Conservation (phyloP, 257 asterid genomes). For the Lavandula angustifolia region DNA sequence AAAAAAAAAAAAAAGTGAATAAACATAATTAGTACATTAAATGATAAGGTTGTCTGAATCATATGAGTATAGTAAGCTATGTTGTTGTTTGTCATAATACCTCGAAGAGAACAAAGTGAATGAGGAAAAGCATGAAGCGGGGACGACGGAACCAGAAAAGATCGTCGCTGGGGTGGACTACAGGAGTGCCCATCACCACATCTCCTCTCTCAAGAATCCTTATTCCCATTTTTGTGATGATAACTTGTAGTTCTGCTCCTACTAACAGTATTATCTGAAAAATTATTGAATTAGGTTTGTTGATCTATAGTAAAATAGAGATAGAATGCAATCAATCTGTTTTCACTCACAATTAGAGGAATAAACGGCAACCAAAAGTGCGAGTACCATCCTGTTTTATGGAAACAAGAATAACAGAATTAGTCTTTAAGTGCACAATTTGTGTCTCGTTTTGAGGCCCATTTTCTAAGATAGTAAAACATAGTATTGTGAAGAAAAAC, state of each 20-base stretch:
- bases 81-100: constrained; percentile 28
- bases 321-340: no score
- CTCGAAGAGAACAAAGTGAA: constrained; percentile 77
- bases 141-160: constrained; percentile 87
- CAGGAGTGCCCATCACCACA: constrained; percentile 71
- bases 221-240: constrained; percentile 88
- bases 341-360: constrained; percentile 68
- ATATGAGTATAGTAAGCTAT: not conserved
- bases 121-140: constrained; percentile 60
- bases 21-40: not conserved
- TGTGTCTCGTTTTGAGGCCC: no score
- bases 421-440: no score
- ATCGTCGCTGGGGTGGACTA: constrained; percentile 73
- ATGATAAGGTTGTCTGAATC: constrained; percentile 8
- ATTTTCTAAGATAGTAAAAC: not conserved
- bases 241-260: constrained; percentile 84
- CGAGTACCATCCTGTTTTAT: constrained; percentile 75
- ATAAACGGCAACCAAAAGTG: constrained; percentile 84
- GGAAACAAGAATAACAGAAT: not conserved
- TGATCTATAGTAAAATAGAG: no score
- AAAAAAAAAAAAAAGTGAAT: no score
- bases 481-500: no score
- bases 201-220: constrained; percentile 81
- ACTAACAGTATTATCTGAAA: constrained; percentile 65
- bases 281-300: no score